Evolutionary conservation across 1,139 yeast genomes (phyloP).

Genomic region (Taphrina flavorubra): DNA sequence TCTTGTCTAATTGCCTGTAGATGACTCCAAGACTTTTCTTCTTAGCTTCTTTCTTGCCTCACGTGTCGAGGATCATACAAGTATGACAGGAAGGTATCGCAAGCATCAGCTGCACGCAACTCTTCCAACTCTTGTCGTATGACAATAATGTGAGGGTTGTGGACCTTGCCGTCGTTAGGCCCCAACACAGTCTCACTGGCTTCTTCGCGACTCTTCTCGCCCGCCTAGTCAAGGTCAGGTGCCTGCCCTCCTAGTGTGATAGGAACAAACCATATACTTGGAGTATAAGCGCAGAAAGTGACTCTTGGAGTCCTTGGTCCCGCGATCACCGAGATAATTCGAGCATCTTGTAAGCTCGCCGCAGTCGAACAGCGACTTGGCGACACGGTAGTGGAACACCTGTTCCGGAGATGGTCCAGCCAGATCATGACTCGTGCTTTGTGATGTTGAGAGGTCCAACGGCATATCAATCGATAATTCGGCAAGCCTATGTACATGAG

Average conservation of each 20-base stretch:
- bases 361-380: constrained; percentile 76
- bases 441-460: not conserved
- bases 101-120: constrained; percentile 40
- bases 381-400: constrained; percentile 54
- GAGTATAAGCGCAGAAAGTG: constrained; percentile 22
- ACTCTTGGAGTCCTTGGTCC: not conserved
- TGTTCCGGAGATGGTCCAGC: not conserved
- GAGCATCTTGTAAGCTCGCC: constrained; percentile 87
- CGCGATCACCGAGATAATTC: constrained; percentile 46
- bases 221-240: constrained; percentile 57
- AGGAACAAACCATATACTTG: constrained; percentile 53
- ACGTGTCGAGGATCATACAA: constrained; percentile 52
- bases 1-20: constrained; percentile 44
- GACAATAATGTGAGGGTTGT: constrained; percentile 51
- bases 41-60: not conserved
- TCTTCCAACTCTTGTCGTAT: constrained; percentile 51
- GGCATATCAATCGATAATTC: constrained; percentile 4
- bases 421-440: not conserved
- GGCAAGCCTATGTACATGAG: not conserved
- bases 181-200: constrained; percentile 70
- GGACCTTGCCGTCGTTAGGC: constrained; percentile 52
- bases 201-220: constrained; percentile 76
- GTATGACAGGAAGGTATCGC: constrained; percentile 70
- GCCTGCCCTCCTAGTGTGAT: too few species aligned
- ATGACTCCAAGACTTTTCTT: constrained; percentile 51